Conservation (phyloP, 2,329 filamentous ascomycete species). For the Aspergillus costaricaensis region DNA sequence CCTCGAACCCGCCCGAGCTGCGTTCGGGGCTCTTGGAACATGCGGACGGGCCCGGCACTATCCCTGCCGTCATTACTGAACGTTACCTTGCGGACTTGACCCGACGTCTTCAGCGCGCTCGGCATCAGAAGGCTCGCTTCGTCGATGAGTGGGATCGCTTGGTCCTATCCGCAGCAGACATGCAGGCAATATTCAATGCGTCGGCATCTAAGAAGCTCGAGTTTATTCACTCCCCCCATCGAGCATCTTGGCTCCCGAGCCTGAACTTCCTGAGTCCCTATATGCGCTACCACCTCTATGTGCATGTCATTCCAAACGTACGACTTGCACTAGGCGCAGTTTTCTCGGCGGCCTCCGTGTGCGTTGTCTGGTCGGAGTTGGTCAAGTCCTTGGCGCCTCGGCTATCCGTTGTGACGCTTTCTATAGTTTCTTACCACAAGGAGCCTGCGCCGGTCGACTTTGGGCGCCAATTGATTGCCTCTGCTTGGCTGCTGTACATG, state of each 20-base stretch:
- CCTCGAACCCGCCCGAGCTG: conserved; percentile 67
- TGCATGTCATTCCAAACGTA: conserved; percentile 69
- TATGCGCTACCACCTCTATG: conserved; percentile 76
- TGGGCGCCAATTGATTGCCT: conserved; percentile 79
- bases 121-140: conserved; percentile 81
- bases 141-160: conserved; percentile 82
- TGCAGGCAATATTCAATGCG: conserved; percentile 82
- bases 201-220: conserved; percentile 77
- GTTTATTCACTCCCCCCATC: conserved; percentile 63
- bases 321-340: conserved; percentile 67
- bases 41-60: conserved; percentile 30
- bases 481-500: conserved; percentile 95
- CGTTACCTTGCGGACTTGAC: conserved; percentile 91
- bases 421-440: conserved; percentile 67
- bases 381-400: conserved; percentile 78
- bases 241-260: conserved; percentile 57
- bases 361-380: conserved; percentile 90
- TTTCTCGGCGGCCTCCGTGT: conserved; percentile 72
- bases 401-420: conserved; percentile 68
- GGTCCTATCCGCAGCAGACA: conserved; percentile 70
- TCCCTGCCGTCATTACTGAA: conserved; percentile 86
- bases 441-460: conserved; percentile 78
- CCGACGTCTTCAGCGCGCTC: conserved; percentile 74
- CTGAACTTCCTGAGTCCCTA: conserved; percentile 72
- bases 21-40: conserved; percentile 45